Evolutionary conservation across 257 asterid species (phyloP), one percentile per base, ranked within the genome.

Genomic region (Scutellaria barbata): DNA sequence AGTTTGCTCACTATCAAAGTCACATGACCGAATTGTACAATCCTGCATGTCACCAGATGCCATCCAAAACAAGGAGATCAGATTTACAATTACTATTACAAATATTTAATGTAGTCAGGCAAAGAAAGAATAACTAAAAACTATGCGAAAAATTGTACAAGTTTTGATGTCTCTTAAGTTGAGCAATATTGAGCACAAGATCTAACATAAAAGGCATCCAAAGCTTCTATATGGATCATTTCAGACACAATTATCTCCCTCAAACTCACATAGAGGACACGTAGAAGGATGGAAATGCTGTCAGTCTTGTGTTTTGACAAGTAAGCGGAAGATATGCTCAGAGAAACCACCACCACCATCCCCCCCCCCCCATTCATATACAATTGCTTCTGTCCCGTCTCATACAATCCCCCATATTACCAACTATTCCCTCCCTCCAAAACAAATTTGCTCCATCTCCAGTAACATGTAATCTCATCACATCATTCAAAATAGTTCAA

Each of bases 1-100:
- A 0, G 99, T 92, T 82, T 95, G 99, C 84, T 95, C 98, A 58
- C 87, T 79, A 68, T 95, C 98, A 76, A 95, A 95, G 87, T 95
- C 99, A 82, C 99, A 95, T 14, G 97, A 92, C 41, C 98, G 85
- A 72, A 95, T 89, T 14, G 99, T 92, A 73, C 98, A 95, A 83
- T 95, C 99, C 99, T 92, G 77, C 82, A 81, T 55, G 51, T 3
- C 60, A 67, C 62, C 16, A 73, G 56, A 61, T 54, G 43, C 14
- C 85, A 74, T 47, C 69, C 68, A 75, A 71, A 42, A 74, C 52
- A 48, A 58, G 63, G 18, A 53, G 41, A 69, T 51, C 75, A 76
- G 6, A 73, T 61, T 16, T 53, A 46, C 12, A 75, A 48, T 62
- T 66, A 46, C 16, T 48, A 33, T 57, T 67, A 41, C 60, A 68